Percentiles rank a stretch among this genome's conserved stretches.
Conservation (phyloP, 192 early-diverging fungal genomes). For the Oehlia diaphana region DNA sequence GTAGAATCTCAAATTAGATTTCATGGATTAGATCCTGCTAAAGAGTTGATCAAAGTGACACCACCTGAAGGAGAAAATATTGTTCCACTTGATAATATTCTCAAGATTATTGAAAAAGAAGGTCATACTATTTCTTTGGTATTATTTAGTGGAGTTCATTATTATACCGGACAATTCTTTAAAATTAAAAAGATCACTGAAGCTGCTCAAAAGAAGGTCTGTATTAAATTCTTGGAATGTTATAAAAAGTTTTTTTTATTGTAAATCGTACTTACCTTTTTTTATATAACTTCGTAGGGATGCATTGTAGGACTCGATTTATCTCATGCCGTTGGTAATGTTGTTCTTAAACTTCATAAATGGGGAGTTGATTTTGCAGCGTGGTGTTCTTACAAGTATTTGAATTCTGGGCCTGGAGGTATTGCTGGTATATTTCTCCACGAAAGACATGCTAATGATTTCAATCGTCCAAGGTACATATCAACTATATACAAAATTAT, state of each 20-base stretch:
- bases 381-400: conserved; percentile 99
- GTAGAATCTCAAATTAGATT: conserved; percentile 85
- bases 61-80: conserved; percentile 73
- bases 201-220: conserved; percentile 74
- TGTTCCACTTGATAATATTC: conserved; percentile 80
- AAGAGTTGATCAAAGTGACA: conserved; percentile 70
- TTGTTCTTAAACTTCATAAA: conserved; percentile 83
- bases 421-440: conserved; percentile 94
- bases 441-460: conserved; percentile 66
- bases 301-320: conserved; percentile 94
- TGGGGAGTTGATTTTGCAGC: conserved; percentile 98
- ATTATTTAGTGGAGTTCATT: conserved; percentile 89
- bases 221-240: background rate
- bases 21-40: conserved; percentile 71
- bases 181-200: conserved; percentile 83
- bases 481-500: background rate
- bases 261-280: background rate
- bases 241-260: background rate
- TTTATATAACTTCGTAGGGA: conserved; percentile 51
- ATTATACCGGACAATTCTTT: conserved; percentile 91
- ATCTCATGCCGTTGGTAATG: conserved; percentile 95
- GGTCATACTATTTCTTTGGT: conserved; percentile 84
- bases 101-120: conserved; percentile 68
- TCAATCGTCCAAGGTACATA: conserved; percentile 55
- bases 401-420: conserved; percentile 96